Evolutionary conservation across 352 stramenopile genomes (phyloP).

Genomic region (Phytophthora hibernalis): DNA sequence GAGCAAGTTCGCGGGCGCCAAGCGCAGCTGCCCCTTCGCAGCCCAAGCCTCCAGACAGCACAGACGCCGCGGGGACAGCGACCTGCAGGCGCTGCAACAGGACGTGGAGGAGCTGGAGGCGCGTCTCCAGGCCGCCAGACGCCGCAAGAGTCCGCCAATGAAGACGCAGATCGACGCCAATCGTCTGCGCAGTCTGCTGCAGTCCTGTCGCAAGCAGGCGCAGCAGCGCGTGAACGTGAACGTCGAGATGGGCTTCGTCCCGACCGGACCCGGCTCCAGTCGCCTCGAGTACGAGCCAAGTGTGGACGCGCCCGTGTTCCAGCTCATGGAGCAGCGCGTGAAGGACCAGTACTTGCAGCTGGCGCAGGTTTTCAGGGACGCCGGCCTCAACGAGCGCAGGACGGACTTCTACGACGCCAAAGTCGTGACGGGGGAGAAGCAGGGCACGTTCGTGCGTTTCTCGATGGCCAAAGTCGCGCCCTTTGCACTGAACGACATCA

Average conservation of each 20-base stretch:
- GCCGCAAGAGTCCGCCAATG: neutral
- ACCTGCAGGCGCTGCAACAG: conserved; percentile 29
- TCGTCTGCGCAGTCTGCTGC: conserved; percentile 24
- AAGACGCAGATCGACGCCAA: conserved; percentile 19
- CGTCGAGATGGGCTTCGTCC: neutral
- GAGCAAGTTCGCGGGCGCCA: conserved; percentile 24
- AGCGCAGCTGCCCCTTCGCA: conserved; percentile 33
- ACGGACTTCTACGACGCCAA: conserved; percentile 22
- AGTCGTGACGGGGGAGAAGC: conserved; percentile 28
- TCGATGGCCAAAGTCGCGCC: conserved; percentile 36
- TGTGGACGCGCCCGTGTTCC: conserved; percentile 31
- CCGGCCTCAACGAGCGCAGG: conserved; percentile 29
- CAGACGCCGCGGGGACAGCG: conserved; percentile 12
- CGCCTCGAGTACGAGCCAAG: conserved; percentile 38
- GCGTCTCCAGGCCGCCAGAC: conserved; percentile 17
- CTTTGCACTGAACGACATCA: conserved; percentile 34
- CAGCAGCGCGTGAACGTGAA: conserved; percentile 9
- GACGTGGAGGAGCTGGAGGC: conserved; percentile 40
- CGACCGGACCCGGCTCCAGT: neutral
- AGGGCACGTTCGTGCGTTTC: conserved; percentile 48
- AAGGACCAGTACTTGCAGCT: conserved; percentile 31
- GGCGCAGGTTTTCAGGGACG: conserved; percentile 36
- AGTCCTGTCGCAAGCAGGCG: conserved; percentile 20
- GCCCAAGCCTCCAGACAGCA: conserved; percentile 1
- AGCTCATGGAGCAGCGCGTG: conserved; percentile 29